Evolutionary conservation across 2,329 filamentous ascomycete species (phyloP), one percentile per base, ranked within the genome.

Genomic region (Biscogniauxia marginata): DNA sequence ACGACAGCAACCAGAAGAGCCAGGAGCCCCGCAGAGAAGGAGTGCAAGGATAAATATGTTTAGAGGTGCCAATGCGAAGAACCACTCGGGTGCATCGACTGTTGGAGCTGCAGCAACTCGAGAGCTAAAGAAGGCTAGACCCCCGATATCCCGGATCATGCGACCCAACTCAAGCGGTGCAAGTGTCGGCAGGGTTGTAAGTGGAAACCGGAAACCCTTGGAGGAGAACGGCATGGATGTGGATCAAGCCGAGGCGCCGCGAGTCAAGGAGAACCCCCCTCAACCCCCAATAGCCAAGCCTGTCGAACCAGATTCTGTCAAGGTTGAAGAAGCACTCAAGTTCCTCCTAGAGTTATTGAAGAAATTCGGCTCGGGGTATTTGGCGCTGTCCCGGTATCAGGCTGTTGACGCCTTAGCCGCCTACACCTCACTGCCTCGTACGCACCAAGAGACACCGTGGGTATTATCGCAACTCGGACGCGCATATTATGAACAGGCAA

Each of bases 401-500:
- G 91, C 90, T 63, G 78, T 84, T 20, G 87, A 95, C 57, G 90
- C 95, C 1, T 76, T 97, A 48, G 84, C 89, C 58, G 80, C 85
- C 2, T 92, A 93, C 70, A 82, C 82, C 57, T 81, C 85, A 0
- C 77, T 99, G 19, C 87, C 91, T 1, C 77, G 84, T 24, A 76
- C 80, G 4, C 93, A 98, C 67, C 86, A 91, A 64, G 92, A 96
- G 60, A 96, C 93, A 1, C 91, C 95, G 1, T 98, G 92, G 90
- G 91, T 97, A 13, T 80, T 97, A 55, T 88, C 92, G 5, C 91
- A 96, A 68, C 88, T 98, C 69, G 96, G 92, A 7, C 89, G 91
- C 64, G 91, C 93, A 18, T 85, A 96, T 69, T 96, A 96, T 71
- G 95, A 99, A 76, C 90, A 93, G 70, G 89, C 89, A 8, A 84